Evolutionary conservation across 2,329 filamentous ascomycete genomes (phyloP).

Genomic region (Pyrenophora graminea): DNA sequence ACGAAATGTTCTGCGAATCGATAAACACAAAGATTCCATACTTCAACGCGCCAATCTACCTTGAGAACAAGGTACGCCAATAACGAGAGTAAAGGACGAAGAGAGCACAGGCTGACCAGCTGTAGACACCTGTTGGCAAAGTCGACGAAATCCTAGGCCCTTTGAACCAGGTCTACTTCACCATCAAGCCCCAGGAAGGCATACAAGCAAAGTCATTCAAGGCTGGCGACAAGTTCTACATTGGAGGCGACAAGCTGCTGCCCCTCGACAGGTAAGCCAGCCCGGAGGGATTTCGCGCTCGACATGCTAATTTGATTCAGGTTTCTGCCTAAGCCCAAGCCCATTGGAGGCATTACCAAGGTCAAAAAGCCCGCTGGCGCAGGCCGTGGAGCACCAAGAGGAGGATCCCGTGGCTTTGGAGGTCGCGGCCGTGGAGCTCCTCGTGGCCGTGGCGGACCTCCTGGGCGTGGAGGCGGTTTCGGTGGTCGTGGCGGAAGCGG

Average conservation of each 20-base stretch:
- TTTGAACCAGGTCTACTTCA: constrained; percentile 98
- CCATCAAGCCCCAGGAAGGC: constrained; percentile 94
- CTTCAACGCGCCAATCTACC: constrained; percentile 98
- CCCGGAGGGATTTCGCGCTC: background rate
- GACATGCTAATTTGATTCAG: constrained; percentile 45
- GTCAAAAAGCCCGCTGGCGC: constrained; percentile 71
- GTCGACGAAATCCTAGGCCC: constrained; percentile 97
- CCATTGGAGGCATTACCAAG: constrained; percentile 67
- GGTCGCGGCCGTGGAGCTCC: constrained; percentile 55
- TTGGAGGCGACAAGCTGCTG: constrained; percentile 89
- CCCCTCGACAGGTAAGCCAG: constrained; percentile 76
- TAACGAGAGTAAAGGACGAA: background rate
- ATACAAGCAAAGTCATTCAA: constrained; percentile 96
- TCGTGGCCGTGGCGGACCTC: constrained; percentile 52
- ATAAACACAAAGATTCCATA: constrained; percentile 95
- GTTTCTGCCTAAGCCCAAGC: constrained; percentile 94
- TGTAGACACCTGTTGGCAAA: constrained; percentile 83
- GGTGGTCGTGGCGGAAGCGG: constrained; percentile 23
- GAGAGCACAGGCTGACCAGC: constrained; percentile 24
- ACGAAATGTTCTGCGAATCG: constrained; percentile 96
- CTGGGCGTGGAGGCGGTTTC: constrained; percentile 48
- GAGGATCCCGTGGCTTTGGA: constrained; percentile 33
- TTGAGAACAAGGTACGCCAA: constrained; percentile 84
- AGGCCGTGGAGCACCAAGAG: constrained; percentile 57
- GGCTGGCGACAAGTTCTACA: constrained; percentile 95